Base-by-base conservation (phyloP, 148 eudicot species). In the Rhododendron kiyosumense region DNA sequence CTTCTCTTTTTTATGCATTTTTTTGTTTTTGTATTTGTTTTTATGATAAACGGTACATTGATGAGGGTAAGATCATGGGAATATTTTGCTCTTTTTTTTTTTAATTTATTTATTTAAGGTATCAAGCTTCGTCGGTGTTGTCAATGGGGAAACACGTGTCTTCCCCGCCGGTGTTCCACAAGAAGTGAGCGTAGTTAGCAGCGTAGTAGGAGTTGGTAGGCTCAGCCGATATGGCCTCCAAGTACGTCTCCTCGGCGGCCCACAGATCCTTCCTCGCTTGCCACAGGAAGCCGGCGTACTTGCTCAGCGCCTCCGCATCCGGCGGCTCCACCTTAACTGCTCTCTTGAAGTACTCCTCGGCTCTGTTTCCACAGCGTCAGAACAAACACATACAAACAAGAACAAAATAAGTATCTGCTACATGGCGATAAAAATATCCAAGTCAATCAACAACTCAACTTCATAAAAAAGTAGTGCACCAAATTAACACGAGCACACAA, bases 281-380 rank as follows among this genome's bases (percentile, higher is more conserved):
- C 99, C 99, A 97, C n/a, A 97, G 83, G 92, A 97, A 97, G 75
- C 69, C 88, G 0, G 99, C 99, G 38, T 97, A 97, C 84, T 94
- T 95, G 89, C 87, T 93, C 59, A 94, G 78, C 43, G 99, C 98
- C 83, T 95, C 98, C 0, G 98, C 98, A 78, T 97, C 99, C 87
- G 94, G 92, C 34, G 97, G 96, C 93, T 95, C 96, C 75, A 90
- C 92, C 61, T 78, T 73, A 15, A 86, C 85, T 26, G 99, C 99
- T 78, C 89, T 90, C 91, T 94, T 97, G 87, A 95, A 97, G 90
- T 97, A 97, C 18, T 90, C 91, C 81, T 97, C 99, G 10, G 99
- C 98, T 89, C 99, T 97, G 96, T 81, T 88, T 48, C 45, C 45
- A 41, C 45, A 76, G 20, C 51, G 12, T 20, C 34, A 67, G 20